Conservation (phyloP, 257 asterid genomes). For the Ophiorrhiza pumila region DNA sequence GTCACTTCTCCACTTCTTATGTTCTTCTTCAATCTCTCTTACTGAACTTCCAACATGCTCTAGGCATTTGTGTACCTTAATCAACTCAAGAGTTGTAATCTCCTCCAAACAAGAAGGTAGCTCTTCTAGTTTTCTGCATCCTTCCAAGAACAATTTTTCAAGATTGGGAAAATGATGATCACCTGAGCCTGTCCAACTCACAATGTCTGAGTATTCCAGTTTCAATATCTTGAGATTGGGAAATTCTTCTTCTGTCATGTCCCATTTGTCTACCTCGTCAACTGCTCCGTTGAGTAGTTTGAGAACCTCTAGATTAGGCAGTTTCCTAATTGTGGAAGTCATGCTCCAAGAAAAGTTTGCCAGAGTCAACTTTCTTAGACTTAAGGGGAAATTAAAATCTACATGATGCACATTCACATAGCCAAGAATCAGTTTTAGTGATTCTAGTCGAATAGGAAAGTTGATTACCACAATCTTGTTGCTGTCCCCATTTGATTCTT, state of each 20-base stretch:
- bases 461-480: not conserved
- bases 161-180: not conserved
- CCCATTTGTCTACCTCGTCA: not conserved
- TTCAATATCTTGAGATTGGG: not conserved
- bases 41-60: not conserved
- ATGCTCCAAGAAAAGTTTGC: not conserved
- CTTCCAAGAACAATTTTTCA: not conserved
- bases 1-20: slow-evolving; percentile 6
- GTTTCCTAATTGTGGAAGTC: not conserved
- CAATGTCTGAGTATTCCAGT: not conserved
- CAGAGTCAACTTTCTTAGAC: not conserved
- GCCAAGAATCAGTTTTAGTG: not conserved
- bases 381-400: not conserved
- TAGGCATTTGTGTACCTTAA: slow-evolving; percentile 4
- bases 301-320: not conserved
- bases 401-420: not conserved
- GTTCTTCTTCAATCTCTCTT: not conserved
- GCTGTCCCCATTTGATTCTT: not conserved
- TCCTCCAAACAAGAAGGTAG: slow-evolving; percentile 1
- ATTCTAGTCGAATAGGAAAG: not conserved
- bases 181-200: not conserved
- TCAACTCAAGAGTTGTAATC: not conserved
- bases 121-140: not conserved
- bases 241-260: slow-evolving; percentile 3
- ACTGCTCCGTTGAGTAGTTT: not conserved